Evolutionary conservation across 306 rosid genomes (phyloP), one percentile per base, ranked within the genome.

Genomic region (Senna tora): DNA sequence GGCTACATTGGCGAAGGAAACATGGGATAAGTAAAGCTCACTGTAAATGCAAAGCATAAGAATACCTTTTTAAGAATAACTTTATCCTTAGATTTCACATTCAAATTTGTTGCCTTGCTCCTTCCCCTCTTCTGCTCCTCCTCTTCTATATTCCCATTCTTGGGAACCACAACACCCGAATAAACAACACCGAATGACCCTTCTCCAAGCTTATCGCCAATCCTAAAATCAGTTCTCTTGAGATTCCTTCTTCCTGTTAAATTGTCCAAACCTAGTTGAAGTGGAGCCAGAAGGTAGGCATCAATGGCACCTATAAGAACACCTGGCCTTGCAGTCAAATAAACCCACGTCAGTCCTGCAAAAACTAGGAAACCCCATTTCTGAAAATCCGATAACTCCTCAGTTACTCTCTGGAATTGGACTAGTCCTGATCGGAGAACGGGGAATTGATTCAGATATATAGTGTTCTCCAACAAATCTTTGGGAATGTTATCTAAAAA

Each of bases 151-250:
- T 65, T 61, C 34, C 47, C 80, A 70, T 84, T 89, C 72, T 84
- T 93, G 0, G 97, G 92, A 49, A 86, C 73, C 67, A 94, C 49
- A 9, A 83, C 81, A 65, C 96, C 97, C 9, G 95, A 77, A 83
- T 91, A 94, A 52, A 94, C 99, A 80, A 94, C 77, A 17, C 99
- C 99, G 42, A 91, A 91, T 3, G 96, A 89, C 3, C 99, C 99
- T 79, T 94, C 99, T 52, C 97, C 97, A 17, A 94, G 58, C 81
- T 89, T 94, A 5, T 85, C 87, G 21, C 96, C 93, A 30, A 94
- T 72, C 47, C 87, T 75, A 73, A 94, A 94, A 76, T 91, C 90
- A 46, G 77, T 30, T 46, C 84, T 76, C 80, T 88, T 94, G 81
- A 91, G 67, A 59, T 74, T 87, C 74, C 97, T 89, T 77, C 85